Base-by-base conservation (phyloP, 2,329 filamentous ascomycete genomes). In the Coniella lustricola region DNA sequence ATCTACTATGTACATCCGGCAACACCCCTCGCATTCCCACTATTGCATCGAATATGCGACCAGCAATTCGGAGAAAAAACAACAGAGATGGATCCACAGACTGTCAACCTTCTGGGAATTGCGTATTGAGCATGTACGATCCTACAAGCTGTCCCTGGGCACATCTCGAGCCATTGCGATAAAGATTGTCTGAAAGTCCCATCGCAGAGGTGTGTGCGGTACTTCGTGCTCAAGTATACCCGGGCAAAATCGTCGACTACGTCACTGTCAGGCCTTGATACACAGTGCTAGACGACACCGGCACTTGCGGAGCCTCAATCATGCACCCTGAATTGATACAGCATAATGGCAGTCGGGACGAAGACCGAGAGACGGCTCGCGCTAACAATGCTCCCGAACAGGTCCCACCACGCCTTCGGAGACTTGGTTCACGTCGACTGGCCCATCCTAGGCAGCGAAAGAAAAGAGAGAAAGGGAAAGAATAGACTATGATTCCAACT, bases 231-330 rank as follows among this genome's bases (percentile, higher is more conserved):
- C n/a, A 41, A 21, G 14, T 41, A 41, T 20, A 32, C 10, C 5
- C 25, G 5, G 25, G 10, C 10, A 29, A 5, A 29, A 29, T 29
- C 25, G 25, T 38, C 39, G 41, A 35, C 44, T 43, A 54, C 43
- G 49, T 46, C 46, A 46, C 36, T 37, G 18, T 38, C 22, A 16
- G 31, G 16, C n/a, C 12, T 39, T 29, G 12, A 16, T 21, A 18
- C 49, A 55, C 54, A 54, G 54, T 55, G 51, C 40, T 40, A 44
- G 31, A 13, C 33, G 18, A 34, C 48, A 34, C 49, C 51, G 54
- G 49, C 49, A 46, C 47, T 46, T 42, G 50, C 46, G 54, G 54
- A 55, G 51, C 49, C 51, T 55, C 46, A 53, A 20, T 13, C 33
- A 25, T 5, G 5, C 10, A 5, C 25, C 10, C 25, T 10, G 25